A percentile compares a stretch with the other conserved stretches of the same genome.
phyloP scores from a whole-genome alignment of 805 yeast species.

The Hanseniaspora thailandica region DNA sequence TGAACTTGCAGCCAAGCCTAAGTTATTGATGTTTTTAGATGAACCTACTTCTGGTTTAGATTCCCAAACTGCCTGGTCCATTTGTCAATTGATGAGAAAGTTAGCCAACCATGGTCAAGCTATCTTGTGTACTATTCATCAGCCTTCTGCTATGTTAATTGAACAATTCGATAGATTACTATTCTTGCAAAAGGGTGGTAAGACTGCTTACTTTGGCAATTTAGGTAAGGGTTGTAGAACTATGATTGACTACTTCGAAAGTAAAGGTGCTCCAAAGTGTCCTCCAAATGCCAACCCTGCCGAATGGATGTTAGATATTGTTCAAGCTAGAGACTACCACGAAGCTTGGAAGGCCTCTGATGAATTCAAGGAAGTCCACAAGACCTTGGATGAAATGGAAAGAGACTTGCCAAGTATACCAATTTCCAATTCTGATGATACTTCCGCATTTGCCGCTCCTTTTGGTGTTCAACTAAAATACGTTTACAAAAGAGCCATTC shows the following conservation, averaged over 20 bases:
- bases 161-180: conserved; percentile 68
- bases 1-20: conserved; percentile 55
- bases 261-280: conserved; percentile 52
- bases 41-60: conserved; percentile 63
- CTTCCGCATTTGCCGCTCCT: conserved; percentile 36
- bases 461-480: conserved; percentile 32
- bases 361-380: conserved; percentile 47
- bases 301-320: conserved; percentile 84
- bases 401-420: conserved; percentile 37
- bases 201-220: conserved; percentile 66
- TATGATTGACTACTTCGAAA: conserved; percentile 55
- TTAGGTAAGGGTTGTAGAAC: conserved; percentile 48
- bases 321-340: conserved; percentile 67
- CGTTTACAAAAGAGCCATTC: conserved; percentile 45
- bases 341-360: conserved; percentile 67
- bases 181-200: conserved; percentile 59
- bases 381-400: conserved; percentile 56
- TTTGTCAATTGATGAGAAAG: conserved; percentile 49
- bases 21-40: conserved; percentile 47
- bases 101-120: conserved; percentile 53
- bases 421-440: conserved; percentile 26
- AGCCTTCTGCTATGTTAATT: conserved; percentile 70
- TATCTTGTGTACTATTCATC: conserved; percentile 66
- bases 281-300: conserved; percentile 68
- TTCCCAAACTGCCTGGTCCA: conserved; percentile 59